Base-by-base conservation (phyloP, 495 filamentous ascomycete species). In the Schizothecium vesticola region DNA sequence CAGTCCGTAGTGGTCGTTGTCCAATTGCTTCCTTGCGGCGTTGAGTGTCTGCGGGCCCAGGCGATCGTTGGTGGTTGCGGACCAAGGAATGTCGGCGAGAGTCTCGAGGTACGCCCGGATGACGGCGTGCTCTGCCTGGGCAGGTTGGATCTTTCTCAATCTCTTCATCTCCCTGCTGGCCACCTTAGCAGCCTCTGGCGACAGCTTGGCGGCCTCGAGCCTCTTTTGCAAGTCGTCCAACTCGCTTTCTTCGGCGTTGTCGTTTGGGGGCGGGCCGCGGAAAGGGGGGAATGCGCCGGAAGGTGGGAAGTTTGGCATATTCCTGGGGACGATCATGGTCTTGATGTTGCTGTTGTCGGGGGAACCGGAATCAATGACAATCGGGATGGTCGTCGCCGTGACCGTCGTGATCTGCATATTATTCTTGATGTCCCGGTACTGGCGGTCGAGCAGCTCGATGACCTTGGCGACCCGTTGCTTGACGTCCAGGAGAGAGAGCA, bases 1-100 rank as follows among this genome's bases (percentile, higher is more conserved):
- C 23, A 99, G 82, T 3, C 96, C 96, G 70, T 98, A 98, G 75
- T 99, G 96, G 77, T 98, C 96, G 64, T 96, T 89, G 74, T 99
- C 92, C 26, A 99, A 83, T 77, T 98, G 94, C 80, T 95, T 90
- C 56, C 94, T 86, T 33, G 96, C 96, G 69, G 83, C 83, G 64
- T 84, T 81, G 67, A 99, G 77, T 1, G 93, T 97, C 21, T 91
- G 89, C 3, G 84, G 84, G n/a, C 92, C 92, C 21, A 99, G 86
- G 67, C 91, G 88, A 74, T 97, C 95, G 67, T 94, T 90, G 1
- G 95, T 98, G 33, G 86, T 85, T 59, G 90, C 88, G 3, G 88
- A 88, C 96, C 96, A 99, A 0, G 96, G 96, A 36, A 99, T 93
- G 73, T 99, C 96, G 7, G 93, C 85, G 64, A 99, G 81, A 26